Percentiles rank a stretch among this genome's conserved stretches.
These are phyloP conservation scores for Tolypocladium cylindrosporum DNA, from an alignment of 2,329 filamentous ascomycete species.

Conservation along the genomic window DNA sequence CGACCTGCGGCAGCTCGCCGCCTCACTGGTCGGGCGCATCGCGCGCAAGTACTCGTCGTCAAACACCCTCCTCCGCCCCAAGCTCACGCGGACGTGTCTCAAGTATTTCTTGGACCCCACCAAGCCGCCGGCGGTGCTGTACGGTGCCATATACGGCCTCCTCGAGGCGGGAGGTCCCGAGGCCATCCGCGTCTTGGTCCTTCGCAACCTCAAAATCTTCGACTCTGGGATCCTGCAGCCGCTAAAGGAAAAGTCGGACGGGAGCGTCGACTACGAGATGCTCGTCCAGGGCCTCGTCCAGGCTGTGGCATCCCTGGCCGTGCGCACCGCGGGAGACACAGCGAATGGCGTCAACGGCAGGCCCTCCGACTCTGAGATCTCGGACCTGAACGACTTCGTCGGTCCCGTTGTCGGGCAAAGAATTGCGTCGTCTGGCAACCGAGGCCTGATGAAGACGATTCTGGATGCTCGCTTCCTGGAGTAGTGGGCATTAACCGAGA, in stretches of 20 bases:
- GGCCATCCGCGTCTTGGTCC: slow-evolving; percentile 44
- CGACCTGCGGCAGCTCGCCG: slow-evolving; percentile 72
- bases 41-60: slow-evolving; percentile 71
- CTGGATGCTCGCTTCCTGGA: slow-evolving; percentile 46
- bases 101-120: slow-evolving; percentile 85
- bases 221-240: slow-evolving; percentile 43
- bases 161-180: slow-evolving; percentile 62
- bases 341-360: slow-evolving; percentile 31
- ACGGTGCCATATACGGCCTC: slow-evolving; percentile 76
- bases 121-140: slow-evolving; percentile 75
- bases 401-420: slow-evolving; percentile 43
- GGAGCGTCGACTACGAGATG: slow-evolving; percentile 42
- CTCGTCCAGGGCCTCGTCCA: slow-evolving; percentile 46
- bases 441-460: slow-evolving; percentile 37
- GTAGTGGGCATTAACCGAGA: not conserved
- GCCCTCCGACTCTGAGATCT: slow-evolving; percentile 24
- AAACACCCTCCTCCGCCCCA: slow-evolving; percentile 74
- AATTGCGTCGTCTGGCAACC: slow-evolving; percentile 34
- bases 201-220: slow-evolving; percentile 46
- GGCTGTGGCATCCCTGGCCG: slow-evolving; percentile 35
- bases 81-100: slow-evolving; percentile 84
- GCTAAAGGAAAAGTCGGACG: slow-evolving; percentile 39
- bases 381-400: slow-evolving; percentile 43
- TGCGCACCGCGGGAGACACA: slow-evolving; percentile 16
- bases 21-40: slow-evolving; percentile 70